Conservation (phyloP, 257 asterid genomes). For the Capsicum pubescens region DNA sequence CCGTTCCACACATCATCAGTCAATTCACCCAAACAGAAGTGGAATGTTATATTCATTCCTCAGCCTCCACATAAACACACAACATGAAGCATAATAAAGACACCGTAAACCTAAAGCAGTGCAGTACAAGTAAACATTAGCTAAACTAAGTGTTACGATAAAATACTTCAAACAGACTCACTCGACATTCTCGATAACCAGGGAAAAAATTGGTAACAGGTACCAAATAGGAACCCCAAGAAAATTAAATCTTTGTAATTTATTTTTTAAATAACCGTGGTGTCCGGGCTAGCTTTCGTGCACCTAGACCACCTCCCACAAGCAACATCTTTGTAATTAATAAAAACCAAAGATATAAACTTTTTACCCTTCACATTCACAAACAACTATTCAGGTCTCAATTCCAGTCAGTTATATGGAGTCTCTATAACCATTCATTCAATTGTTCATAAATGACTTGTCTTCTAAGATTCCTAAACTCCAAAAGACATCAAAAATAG, state of each 20-base stretch:
- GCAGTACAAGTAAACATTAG: not conserved
- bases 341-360: not conserved
- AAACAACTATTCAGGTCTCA: not conserved
- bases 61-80: not conserved
- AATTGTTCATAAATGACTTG: not conserved
- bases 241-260: not conserved
- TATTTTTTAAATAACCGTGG: too few species aligned
- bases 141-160: not conserved
- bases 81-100: not conserved
- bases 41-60: not conserved
- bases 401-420: not conserved
- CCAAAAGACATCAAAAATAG: not conserved
- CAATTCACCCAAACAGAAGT: constrained; percentile 18
- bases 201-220: not conserved
- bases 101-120: constrained; percentile 18
- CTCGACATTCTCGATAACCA: not conserved
- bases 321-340: too few species aligned
- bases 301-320: too few species aligned
- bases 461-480: not conserved
- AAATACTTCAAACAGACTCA: not conserved
- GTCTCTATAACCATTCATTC: not conserved
- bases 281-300: too few species aligned
- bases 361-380: not conserved
- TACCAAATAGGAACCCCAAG: not conserved
- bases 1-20: not conserved